Conservation (phyloP, 345 rosid species). For the Limnanthes douglasii region DNA sequence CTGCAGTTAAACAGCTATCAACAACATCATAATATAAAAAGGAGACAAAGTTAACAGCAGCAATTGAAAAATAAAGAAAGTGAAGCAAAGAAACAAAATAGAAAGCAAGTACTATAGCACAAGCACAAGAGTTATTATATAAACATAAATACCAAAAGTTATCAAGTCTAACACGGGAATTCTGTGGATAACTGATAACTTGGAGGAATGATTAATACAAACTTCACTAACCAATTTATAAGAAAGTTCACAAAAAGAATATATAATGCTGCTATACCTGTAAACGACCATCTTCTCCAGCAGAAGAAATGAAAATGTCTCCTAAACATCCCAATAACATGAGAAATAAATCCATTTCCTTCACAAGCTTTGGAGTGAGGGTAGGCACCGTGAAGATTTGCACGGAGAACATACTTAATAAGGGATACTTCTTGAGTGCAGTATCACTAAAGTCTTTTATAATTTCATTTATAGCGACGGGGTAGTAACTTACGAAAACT, state of each 20-base stretch:
- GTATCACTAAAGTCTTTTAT: slow-evolving; percentile 31
- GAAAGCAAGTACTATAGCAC: slow-evolving; percentile 9
- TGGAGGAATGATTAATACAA: too few relatives aligned
- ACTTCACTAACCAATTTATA: too few relatives aligned
- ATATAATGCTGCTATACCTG: slow-evolving; percentile 29
- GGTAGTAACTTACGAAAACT: slow-evolving; percentile 67
- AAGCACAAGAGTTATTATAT: too few relatives aligned
- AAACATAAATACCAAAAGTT: not conserved
- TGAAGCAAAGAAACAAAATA: slow-evolving; percentile 2
- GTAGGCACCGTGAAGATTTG: slow-evolving; percentile 95
- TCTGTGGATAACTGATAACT: too few relatives aligned
- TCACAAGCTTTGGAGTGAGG: slow-evolving; percentile 78
- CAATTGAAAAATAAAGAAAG: slow-evolving; percentile 2
- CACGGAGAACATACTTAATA: slow-evolving; percentile 67
- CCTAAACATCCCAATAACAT: slow-evolving; percentile 64
- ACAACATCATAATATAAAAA: slow-evolving; percentile 3
- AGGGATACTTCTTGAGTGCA: slow-evolving; percentile 30
- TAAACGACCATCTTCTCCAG: slow-evolving; percentile 67
- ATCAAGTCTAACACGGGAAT: not conserved
- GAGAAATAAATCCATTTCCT: slow-evolving; percentile 53
- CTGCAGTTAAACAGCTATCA: slow-evolving; percentile 27
- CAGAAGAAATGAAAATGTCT: slow-evolving; percentile 47
- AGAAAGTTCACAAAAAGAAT: not conserved
- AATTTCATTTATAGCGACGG: slow-evolving; percentile 42
- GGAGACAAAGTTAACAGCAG: slow-evolving; percentile 2